These are phyloP conservation scores for Candida ulmi DNA, from an alignment of 805 yeast genomes.

Conservation along the genomic window DNA sequence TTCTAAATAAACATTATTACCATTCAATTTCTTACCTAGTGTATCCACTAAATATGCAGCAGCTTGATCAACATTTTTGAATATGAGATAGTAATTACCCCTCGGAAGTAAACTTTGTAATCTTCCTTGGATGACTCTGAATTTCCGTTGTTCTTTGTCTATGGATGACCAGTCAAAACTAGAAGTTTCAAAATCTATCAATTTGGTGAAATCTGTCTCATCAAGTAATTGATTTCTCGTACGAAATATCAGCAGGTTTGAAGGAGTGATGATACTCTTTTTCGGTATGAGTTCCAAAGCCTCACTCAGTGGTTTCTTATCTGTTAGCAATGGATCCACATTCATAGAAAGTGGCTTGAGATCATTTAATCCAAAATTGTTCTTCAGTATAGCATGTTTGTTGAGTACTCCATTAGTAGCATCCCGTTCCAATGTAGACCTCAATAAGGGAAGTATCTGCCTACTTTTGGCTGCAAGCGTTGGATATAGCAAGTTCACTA, in stretches of 20 bases:
- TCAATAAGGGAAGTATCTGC: neutral
- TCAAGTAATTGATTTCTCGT: conserved; percentile 33
- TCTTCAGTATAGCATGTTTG: neutral
- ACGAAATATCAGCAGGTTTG: conserved; percentile 33
- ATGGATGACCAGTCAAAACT: conserved; percentile 26
- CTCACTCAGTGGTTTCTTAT: conserved; percentile 5
- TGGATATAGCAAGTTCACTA: conserved; percentile 32
- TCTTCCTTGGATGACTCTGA: conserved; percentile 45
- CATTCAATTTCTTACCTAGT: conserved; percentile 42
- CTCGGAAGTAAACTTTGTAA: conserved; percentile 36
- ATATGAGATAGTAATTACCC: conserved; percentile 49
- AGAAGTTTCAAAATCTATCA: conserved; percentile 26
- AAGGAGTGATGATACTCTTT: conserved; percentile 4
- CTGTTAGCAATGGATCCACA: neutral
- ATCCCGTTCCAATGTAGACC: conserved; percentile 14
- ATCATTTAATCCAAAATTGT: neutral
- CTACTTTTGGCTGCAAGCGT: conserved; percentile 28
- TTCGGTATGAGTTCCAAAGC: conserved; percentile 4
- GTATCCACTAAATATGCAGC: conserved; percentile 48
- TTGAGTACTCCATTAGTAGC: neutral
- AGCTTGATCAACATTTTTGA: conserved; percentile 42
- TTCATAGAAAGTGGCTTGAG: neutral
- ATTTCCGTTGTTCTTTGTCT: conserved; percentile 21
- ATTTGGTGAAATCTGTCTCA: conserved; percentile 33
- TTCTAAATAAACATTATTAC: conserved; percentile 38